phyloP scores from a whole-genome alignment of 257 asterid species.

The Solanum etuberosum region DNA sequence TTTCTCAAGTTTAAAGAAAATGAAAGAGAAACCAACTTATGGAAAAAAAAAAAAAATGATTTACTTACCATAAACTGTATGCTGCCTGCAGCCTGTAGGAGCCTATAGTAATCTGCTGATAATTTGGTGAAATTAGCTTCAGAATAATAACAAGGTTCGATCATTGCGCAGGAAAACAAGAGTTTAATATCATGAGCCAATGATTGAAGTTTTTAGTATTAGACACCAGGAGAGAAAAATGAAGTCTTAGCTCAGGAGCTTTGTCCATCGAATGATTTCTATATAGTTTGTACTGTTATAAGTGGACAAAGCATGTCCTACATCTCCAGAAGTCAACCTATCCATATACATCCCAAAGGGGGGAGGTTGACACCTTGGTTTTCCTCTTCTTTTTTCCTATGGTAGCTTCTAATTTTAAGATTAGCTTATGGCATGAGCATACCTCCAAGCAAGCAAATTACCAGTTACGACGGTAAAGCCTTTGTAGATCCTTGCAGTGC shows the following conservation, averaged over 20 bases:
- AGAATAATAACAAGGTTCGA: neutral
- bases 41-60: neutral
- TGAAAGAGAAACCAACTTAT: neutral
- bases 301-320: neutral
- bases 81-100: neutral
- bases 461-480: neutral
- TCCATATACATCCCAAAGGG: neutral
- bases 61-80: neutral
- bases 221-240: neutral
- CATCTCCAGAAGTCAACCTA: neutral
- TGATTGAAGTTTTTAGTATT: neutral
- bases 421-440: neutral
- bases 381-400: neutral
- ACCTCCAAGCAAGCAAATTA: neutral
- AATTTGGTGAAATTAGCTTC: neutral
- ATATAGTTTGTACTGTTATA: neutral
- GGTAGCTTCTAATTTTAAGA: neutral
- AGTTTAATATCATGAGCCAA: neutral
- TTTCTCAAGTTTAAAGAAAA: neutral
- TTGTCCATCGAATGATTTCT: neutral
- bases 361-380: neutral
- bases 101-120: neutral
- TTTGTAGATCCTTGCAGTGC: constrained; percentile 60
- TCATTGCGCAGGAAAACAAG: neutral
- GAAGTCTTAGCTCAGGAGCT: neutral